Conservation (phyloP, 345 rosid species). For the Populus nigra region DNA sequence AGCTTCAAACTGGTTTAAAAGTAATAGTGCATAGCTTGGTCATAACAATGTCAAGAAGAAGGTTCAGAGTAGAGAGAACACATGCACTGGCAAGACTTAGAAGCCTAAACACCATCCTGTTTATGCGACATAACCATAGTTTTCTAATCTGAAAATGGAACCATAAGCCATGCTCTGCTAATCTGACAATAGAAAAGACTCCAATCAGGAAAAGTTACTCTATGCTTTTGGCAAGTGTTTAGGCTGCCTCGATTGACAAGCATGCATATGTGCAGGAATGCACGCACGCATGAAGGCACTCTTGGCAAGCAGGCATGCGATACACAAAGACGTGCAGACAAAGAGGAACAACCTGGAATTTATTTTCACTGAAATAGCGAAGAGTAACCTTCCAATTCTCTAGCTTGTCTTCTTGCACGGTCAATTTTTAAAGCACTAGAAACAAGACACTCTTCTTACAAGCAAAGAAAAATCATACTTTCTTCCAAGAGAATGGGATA, state of each 20-base stretch:
- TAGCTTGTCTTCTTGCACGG: background rate
- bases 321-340: background rate
- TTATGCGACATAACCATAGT: background rate
- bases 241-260: background rate
- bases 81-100: background rate
- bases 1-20: background rate
- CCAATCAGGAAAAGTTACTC: background rate
- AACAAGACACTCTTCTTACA: background rate
- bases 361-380: background rate
- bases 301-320: background rate
- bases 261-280: background rate
- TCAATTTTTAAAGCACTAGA: background rate
- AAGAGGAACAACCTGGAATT: background rate
- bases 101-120: background rate
- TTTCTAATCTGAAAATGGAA: background rate
- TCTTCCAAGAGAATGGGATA: background rate
- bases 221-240: background rate
- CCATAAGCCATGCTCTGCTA: background rate
- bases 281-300: background rate
- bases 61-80: background rate
- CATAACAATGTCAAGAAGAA: background rate
- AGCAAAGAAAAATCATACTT: background rate
- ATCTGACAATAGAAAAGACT: background rate
- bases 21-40: background rate
- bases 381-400: background rate